Percentiles rank a stretch among this genome's conserved stretches.
These are phyloP conservation scores for Pueraria montana DNA, from an alignment of 306 rosid species.

Conservation along the genomic window DNA sequence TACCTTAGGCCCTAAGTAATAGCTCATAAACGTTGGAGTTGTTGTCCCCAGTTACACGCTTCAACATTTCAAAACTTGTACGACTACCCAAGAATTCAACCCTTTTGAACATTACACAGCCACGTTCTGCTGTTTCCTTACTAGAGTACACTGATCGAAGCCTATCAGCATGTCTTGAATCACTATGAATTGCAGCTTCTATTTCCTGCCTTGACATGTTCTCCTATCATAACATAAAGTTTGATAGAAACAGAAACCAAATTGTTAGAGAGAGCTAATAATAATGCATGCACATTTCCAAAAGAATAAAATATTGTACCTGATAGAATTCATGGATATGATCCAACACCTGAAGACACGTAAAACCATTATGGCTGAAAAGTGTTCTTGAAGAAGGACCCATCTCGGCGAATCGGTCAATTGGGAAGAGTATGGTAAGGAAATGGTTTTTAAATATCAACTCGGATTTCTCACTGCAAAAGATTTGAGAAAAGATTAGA, in stretches of 20 bases:
- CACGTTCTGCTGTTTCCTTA: slow-evolving; percentile 69
- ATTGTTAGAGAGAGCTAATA: not conserved
- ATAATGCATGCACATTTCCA: slow-evolving; percentile 1
- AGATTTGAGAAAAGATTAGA: slow-evolving; percentile 1
- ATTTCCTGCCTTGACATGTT: slow-evolving; percentile 80
- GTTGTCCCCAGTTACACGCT: slow-evolving; percentile 87
- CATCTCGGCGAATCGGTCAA: slow-evolving; percentile 93
- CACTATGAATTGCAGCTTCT: slow-evolving; percentile 89
- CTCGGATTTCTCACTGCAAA: slow-evolving; percentile 90
- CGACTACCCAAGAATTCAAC: slow-evolving; percentile 90
- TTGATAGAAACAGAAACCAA: slow-evolving; percentile 4
- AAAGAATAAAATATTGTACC: slow-evolving; percentile 56
- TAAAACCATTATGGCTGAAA: slow-evolving; percentile 74
- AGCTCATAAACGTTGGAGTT: slow-evolving; percentile 93
- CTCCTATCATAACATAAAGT: slow-evolving; percentile 62
- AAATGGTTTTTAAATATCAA: slow-evolving; percentile 77
- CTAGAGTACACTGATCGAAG: slow-evolving; percentile 80
- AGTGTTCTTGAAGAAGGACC: slow-evolving; percentile 94
- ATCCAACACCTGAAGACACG: slow-evolving; percentile 88
- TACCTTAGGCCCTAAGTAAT: slow-evolving; percentile 78
- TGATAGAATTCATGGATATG: slow-evolving; percentile 85
- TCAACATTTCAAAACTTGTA: slow-evolving; percentile 88
- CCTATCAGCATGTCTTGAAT: slow-evolving; percentile 91
- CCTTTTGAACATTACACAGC: slow-evolving; percentile 70
- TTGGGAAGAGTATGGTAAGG: slow-evolving; percentile 85